Percentiles rank a stretch among this genome's conserved stretches.
Evolutionary conservation across 148 eudicot species (phyloP).

Genomic region (Rhododendron vialii): DNA sequence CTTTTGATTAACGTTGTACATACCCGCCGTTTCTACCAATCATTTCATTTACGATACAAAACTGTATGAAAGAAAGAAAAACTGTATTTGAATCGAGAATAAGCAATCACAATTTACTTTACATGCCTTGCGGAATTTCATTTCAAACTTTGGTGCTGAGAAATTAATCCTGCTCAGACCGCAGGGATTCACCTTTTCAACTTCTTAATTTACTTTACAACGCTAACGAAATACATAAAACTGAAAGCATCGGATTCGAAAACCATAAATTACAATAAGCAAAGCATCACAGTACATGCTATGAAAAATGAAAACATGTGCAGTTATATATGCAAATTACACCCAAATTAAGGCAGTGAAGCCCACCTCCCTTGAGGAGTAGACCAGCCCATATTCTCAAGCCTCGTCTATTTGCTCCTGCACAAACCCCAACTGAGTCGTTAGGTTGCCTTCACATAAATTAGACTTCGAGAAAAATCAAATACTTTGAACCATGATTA

Average conservation of each 20-base stretch:
- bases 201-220: background rate
- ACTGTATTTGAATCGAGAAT: background rate
- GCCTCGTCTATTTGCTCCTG: slow-evolving; percentile 22
- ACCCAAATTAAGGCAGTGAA: background rate
- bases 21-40: background rate
- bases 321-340: slow-evolving; percentile 6
- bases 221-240: background rate
- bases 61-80: background rate
- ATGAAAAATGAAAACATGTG: background rate
- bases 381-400: slow-evolving; percentile 8
- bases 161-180: background rate
- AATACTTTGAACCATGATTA: background rate
- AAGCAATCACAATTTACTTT: background rate
- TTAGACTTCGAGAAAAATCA: background rate
- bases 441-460: background rate
- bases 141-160: background rate
- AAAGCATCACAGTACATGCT: slow-evolving; percentile 3
- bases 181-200: background rate
- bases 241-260: background rate
- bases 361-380: slow-evolving; percentile 14
- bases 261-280: background rate
- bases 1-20: background rate
- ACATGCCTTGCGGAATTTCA: background rate
- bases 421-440: background rate
- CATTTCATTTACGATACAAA: background rate